These are phyloP conservation scores for Lepraria neglecta DNA, from an alignment of 495 filamentous ascomycete species.

Conservation along the genomic window DNA sequence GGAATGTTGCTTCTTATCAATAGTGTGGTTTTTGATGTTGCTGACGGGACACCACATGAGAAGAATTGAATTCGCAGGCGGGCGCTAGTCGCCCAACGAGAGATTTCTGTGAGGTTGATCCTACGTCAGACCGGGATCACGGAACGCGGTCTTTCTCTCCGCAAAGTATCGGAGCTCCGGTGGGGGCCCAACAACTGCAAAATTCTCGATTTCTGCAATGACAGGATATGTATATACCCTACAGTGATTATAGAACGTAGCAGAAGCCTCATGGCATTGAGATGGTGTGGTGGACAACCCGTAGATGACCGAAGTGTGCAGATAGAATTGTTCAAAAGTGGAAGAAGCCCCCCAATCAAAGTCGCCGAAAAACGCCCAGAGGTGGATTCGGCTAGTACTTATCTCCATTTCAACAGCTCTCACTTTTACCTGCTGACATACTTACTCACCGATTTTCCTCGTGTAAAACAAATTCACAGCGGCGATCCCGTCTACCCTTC, in stretches of 20 bases:
- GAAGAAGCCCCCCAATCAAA: slow-evolving; percentile 4
- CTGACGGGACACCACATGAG: background rate
- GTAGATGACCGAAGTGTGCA: slow-evolving; percentile 16
- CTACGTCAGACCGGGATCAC: slow-evolving; percentile 1
- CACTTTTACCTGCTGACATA: too few species aligned
- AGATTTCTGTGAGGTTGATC: background rate
- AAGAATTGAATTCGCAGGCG: background rate
- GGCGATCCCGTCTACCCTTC: background rate
- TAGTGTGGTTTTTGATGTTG: background rate
- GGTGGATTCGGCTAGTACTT: background rate
- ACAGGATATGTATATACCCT: background rate
- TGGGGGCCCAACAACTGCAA: slow-evolving; percentile 8
- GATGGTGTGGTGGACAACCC: background rate
- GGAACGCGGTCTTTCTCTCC: background rate
- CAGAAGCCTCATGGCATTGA: background rate
- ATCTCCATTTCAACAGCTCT: background rate
- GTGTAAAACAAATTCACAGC: background rate
- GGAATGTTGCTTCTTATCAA: background rate
- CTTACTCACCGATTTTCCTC: slow-evolving; percentile 10
- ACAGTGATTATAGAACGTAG: background rate
- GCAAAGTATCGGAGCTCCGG: slow-evolving; percentile 2
- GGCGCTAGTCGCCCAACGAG: slow-evolving; percentile 5
- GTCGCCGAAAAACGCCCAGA: background rate
- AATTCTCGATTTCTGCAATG: background rate
- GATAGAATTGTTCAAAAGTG: background rate